Percentiles rank a stretch among this genome's conserved stretches.
Conservation (phyloP, 1,284 basidiomycete genomes). For the Pascua sp. region DNA sequence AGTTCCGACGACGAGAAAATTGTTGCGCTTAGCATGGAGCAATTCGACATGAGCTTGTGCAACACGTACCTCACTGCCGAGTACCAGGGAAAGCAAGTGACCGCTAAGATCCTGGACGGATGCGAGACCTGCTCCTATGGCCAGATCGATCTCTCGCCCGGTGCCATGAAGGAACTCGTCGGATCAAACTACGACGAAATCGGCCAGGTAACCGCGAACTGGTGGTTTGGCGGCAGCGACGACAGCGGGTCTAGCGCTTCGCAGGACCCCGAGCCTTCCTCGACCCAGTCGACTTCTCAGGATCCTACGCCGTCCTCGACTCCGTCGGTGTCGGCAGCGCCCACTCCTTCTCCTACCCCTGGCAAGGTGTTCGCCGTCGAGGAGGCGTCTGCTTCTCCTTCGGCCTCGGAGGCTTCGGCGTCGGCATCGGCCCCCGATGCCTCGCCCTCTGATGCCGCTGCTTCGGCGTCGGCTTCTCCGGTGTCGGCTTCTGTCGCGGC, state of each 20-base stretch:
- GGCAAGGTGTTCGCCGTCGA: too few relatives aligned
- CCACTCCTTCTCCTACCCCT: too few relatives aligned
- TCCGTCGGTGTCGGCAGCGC: too few relatives aligned
- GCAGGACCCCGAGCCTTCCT: too few relatives aligned
- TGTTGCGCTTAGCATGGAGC: constrained; percentile 2
- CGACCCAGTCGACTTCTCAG: too few relatives aligned
- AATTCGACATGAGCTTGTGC: constrained; percentile 4
- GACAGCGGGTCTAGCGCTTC: background rate
- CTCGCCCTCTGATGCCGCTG: too few relatives aligned
- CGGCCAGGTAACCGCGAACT: constrained; percentile 1
- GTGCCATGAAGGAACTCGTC: constrained; percentile 5
- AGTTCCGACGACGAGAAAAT: background rate
- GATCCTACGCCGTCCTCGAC: too few relatives aligned
- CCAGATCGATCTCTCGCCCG: constrained; percentile 14
- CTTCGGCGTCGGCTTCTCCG: too few relatives aligned
- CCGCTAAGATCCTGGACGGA: constrained; percentile 4
- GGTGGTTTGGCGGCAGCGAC: background rate
- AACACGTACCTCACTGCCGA: constrained; percentile 1
- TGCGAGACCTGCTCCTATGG: constrained; percentile 3
- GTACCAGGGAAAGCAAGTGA: constrained; percentile 8
- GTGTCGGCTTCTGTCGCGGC: too few relatives aligned
- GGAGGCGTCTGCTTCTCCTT: too few relatives aligned
- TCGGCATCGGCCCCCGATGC: too few relatives aligned
- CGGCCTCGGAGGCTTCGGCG: too few relatives aligned
- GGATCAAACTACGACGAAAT: background rate